A percentile compares a stretch with the other conserved stretches of the same genome.
These are phyloP conservation scores for Pouteria campechiana DNA, from an alignment of 179 eudicot species.

Conservation along the genomic window DNA sequence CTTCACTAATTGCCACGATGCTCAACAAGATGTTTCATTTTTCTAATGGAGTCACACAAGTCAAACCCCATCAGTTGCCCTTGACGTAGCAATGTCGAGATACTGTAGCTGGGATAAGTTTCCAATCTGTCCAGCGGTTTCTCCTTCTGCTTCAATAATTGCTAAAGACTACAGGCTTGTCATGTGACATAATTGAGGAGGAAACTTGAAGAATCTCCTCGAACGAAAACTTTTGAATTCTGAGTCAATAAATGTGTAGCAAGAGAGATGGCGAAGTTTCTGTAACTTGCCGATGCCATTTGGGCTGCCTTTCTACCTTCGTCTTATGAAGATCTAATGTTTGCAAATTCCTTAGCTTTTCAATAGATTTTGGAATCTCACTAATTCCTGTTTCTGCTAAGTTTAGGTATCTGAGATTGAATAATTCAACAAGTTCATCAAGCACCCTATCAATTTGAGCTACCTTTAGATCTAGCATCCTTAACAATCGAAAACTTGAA, in stretches of 20 bases:
- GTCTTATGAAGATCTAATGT: constrained; percentile 23
- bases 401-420: constrained; percentile 46
- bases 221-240: too few species aligned
- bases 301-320: constrained; percentile 10
- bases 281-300: constrained; percentile 8
- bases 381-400: constrained; percentile 28
- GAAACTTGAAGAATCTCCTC: constrained; percentile 6
- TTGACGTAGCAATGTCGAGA: constrained; percentile 13
- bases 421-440: constrained; percentile 17
- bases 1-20: constrained; percentile 5
- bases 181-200: constrained; percentile 10
- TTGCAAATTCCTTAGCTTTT: constrained; percentile 29
- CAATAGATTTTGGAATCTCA: constrained; percentile 35
- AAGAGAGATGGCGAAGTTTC: constrained; percentile 18
- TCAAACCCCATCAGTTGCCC: constrained; percentile 11
- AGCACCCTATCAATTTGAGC: constrained; percentile 24
- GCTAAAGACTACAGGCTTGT: constrained; percentile 17
- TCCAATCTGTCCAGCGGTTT: constrained; percentile 11
- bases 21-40: constrained; percentile 16
- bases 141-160: constrained; percentile 18
- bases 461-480: constrained; percentile 32
- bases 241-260: constrained; percentile 3
- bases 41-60: constrained; percentile 17
- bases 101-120: constrained; percentile 15
- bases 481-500: constrained; percentile 31